phyloP scores from a whole-genome alignment of 2,329 filamentous ascomycete species.

The Cladosporium sp. region DNA sequence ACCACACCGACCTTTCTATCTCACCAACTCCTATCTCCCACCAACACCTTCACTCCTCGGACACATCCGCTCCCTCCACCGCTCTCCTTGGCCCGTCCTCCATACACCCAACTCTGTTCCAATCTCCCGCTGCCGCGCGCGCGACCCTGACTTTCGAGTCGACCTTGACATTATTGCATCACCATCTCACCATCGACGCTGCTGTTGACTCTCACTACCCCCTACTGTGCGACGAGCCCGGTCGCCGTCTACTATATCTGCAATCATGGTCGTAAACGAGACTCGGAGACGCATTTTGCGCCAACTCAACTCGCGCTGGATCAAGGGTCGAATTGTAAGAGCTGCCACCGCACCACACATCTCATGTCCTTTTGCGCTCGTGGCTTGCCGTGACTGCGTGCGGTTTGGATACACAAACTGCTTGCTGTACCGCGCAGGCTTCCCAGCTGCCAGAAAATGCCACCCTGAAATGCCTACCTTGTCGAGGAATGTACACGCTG shows the following conservation, averaged over 20 bases:
- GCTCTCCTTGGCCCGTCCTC: neutral
- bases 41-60: neutral
- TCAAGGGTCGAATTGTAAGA: conserved; percentile 64
- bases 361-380: neutral
- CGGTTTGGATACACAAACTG: conserved; percentile 1
- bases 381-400: neutral
- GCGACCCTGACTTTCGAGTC: conserved; percentile 3
- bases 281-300: conserved; percentile 51
- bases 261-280: conserved; percentile 42
- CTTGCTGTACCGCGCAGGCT: neutral
- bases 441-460: neutral
- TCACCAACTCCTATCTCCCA: neutral
- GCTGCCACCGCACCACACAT: neutral
- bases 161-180: conserved; percentile 9
- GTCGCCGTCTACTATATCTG: neutral
- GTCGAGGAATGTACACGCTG: conserved; percentile 2
- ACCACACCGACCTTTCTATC: neutral
- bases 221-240: conserved; percentile 1
- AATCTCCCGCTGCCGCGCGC: neutral
- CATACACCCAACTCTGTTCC: neutral
- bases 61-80: neutral
- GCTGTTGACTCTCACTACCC: neutral
- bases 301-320: conserved; percentile 65
- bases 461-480: too few species aligned
- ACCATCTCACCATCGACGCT: neutral